These are phyloP conservation scores for Saraca asoca DNA, from an alignment of 331 rosid genomes.

Conservation along the genomic window DNA sequence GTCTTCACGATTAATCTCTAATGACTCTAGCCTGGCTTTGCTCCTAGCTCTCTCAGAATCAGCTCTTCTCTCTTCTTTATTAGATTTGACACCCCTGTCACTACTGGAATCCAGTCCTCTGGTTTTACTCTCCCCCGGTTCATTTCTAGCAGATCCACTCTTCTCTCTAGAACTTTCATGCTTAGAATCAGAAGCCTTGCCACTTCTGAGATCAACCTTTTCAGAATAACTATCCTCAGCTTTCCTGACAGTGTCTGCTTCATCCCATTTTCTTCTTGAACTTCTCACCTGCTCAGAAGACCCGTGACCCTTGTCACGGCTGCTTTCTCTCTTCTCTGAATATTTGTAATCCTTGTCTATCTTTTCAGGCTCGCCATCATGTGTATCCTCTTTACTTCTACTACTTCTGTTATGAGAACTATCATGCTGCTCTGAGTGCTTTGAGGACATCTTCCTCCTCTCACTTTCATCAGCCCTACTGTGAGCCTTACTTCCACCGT, in stretches of 20 bases:
- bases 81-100: slow-evolving; percentile 58
- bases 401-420: slow-evolving; percentile 55
- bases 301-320: slow-evolving; percentile 73
- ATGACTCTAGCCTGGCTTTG: slow-evolving; percentile 56
- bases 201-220: slow-evolving; percentile 55
- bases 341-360: slow-evolving; percentile 64
- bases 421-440: slow-evolving; percentile 54
- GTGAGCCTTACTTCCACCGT: slow-evolving; percentile 47
- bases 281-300: slow-evolving; percentile 66
- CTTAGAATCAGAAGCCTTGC: slow-evolving; percentile 61
- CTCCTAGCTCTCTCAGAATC: slow-evolving; percentile 68
- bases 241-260: slow-evolving; percentile 58
- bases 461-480: slow-evolving; percentile 54
- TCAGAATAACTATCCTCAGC: slow-evolving; percentile 55
- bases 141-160: slow-evolving; percentile 60
- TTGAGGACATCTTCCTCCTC: slow-evolving; percentile 55
- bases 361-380: slow-evolving; percentile 53
- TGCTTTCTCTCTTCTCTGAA: slow-evolving; percentile 64
- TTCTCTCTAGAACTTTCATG: slow-evolving; percentile 62
- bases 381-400: slow-evolving; percentile 60
- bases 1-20: slow-evolving; percentile 61
- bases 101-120: slow-evolving; percentile 51
- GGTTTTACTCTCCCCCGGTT: slow-evolving; percentile 60
- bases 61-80: slow-evolving; percentile 65
- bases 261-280: slow-evolving; percentile 96